Percentiles rank a stretch among this genome's conserved stretches.
Conservation (phyloP, 1,284 basidiomycete species). For the Wallemia mellicola region DNA sequence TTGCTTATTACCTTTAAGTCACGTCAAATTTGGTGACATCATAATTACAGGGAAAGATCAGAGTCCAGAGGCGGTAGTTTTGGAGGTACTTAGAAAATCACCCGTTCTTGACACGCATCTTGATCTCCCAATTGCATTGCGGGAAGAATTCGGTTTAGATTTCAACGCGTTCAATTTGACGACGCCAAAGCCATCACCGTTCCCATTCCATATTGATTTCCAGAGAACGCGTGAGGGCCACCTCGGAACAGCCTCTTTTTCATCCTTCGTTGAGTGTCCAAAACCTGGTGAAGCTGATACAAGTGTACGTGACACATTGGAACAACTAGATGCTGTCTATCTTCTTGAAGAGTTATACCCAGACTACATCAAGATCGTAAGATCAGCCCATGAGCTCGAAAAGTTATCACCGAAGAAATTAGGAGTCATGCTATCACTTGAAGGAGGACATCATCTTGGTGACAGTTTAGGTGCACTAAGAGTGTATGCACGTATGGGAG, state of each 20-base stretch:
- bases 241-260: neutral
- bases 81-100: neutral
- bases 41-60: neutral
- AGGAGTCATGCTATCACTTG: neutral
- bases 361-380: neutral
- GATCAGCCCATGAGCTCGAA: neutral
- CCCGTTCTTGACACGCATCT: neutral
- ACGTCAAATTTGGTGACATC: too few relatives aligned
- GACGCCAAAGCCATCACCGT: neutral
- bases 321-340: neutral
- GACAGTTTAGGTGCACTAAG: neutral
- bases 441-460: constrained; percentile 2
- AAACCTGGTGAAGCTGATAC: neutral
- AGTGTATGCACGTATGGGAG: constrained; percentile 4
- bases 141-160: neutral
- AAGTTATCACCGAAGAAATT: neutral
- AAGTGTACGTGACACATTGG: neutral
- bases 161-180: neutral
- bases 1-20: too few relatives aligned
- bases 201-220: neutral
- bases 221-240: neutral
- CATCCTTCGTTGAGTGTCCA: neutral
- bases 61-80: neutral
- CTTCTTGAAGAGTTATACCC: neutral
- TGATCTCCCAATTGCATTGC: neutral